Evolutionary conservation across 441 rosid species (phyloP).

Genomic region (Flueggea neowawraea): DNA sequence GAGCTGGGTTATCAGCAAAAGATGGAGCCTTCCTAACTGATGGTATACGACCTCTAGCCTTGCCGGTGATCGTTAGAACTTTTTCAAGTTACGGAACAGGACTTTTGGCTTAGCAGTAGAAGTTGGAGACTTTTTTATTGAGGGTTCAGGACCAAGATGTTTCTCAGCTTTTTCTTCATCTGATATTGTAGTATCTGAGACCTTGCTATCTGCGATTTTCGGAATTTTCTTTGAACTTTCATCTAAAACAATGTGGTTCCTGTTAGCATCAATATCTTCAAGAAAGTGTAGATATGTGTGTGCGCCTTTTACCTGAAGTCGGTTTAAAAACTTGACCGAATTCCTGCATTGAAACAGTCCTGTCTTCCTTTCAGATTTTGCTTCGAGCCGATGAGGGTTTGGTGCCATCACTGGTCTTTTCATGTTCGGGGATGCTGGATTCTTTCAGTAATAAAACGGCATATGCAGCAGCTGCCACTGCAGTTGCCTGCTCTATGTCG

Average conservation of each 20-base stretch:
- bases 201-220: slow-evolving; percentile 19
- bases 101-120: slow-evolving; percentile 4
- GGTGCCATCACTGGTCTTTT: slow-evolving; percentile 13
- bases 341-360: slow-evolving; percentile 15
- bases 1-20: slow-evolving; percentile 17
- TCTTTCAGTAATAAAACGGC: slow-evolving; percentile 39
- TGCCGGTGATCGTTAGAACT: too few species aligned
- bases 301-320: slow-evolving; percentile 29
- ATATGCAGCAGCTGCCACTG: slow-evolving; percentile 79
- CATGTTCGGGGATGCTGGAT: slow-evolving; percentile 18
- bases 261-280: too few species aligned
- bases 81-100: background rate
- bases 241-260: slow-evolving; percentile 18
- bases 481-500: slow-evolving; percentile 43
- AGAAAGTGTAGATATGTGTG: too few species aligned
- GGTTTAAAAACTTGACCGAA: slow-evolving; percentile 27
- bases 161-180: slow-evolving; percentile 16
- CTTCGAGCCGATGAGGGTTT: slow-evolving; percentile 16
- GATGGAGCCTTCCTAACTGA: slow-evolving; percentile 21
- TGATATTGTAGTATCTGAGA: slow-evolving; percentile 15
- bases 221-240: slow-evolving; percentile 23
- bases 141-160: slow-evolving; percentile 11
- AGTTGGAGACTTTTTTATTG: slow-evolving; percentile 19
- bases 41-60: background rate
- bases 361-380: slow-evolving; percentile 35